Percentiles rank a stretch among this genome's conserved stretches.
These are phyloP conservation scores for Kwoniella bestiolae DNA, from an alignment of 768 basidiomycete genomes.

Conservation along the genomic window DNA sequence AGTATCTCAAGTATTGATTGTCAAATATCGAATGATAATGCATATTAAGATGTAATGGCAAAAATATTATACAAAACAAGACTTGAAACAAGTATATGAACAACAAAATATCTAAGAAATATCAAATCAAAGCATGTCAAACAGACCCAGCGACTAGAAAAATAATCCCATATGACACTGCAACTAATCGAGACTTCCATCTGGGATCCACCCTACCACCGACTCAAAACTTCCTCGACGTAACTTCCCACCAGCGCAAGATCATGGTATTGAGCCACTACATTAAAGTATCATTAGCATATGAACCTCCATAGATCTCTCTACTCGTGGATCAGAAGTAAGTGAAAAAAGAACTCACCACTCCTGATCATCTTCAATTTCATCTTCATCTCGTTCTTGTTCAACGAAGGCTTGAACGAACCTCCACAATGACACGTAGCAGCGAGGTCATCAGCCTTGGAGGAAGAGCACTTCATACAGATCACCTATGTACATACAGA, in stretches of 20 bases:
- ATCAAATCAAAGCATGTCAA: background rate
- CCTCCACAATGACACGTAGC: constrained; percentile 88
- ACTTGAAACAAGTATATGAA: background rate
- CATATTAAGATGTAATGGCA: background rate
- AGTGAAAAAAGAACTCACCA: too few species aligned
- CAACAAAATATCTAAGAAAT: background rate
- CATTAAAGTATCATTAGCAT: background rate
- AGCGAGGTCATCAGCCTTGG: constrained; percentile 85
- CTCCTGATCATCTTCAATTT: constrained; percentile 78
- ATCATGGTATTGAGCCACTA: constrained; percentile 56
- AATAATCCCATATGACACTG: background rate
- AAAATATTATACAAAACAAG: background rate
- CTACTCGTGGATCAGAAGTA: too few species aligned
- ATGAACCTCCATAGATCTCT: too few species aligned
- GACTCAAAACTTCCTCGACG: constrained; percentile 40
- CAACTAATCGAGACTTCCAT: too few species aligned
- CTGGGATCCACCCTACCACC: constrained; percentile 50
- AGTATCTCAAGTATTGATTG: too few species aligned
- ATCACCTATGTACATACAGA: constrained; percentile 64
- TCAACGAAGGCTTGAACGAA: constrained; percentile 72
- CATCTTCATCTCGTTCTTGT: constrained; percentile 71
- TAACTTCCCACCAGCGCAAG: constrained; percentile 53
- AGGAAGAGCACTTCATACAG: constrained; percentile 86
- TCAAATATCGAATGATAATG: background rate
- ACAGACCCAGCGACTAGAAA: background rate